A percentile compares a stretch with the other conserved stretches of the same genome.
These are phyloP conservation scores for Sphagnurus paluster DNA, from an alignment of 1,284 basidiomycete genomes.

Conservation along the genomic window DNA sequence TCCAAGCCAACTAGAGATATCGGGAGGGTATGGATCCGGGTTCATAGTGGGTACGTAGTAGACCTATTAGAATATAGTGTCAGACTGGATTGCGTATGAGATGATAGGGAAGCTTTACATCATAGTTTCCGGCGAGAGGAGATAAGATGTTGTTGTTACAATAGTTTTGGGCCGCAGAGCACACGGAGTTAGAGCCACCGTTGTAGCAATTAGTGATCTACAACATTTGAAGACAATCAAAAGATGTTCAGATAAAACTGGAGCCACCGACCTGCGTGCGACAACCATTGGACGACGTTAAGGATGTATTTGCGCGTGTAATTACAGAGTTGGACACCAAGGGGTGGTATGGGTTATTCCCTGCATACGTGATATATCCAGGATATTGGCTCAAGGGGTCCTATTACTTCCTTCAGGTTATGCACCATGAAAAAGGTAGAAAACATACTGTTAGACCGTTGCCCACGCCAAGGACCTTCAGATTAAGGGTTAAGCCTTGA, in stretches of 20 bases:
- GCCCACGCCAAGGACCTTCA: conserved; percentile 62
- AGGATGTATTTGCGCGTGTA: conserved; percentile 42
- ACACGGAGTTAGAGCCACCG: conserved; percentile 44
- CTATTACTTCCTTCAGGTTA: conserved; percentile 26
- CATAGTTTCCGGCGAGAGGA: conserved; percentile 47
- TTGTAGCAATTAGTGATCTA: conserved; percentile 55
- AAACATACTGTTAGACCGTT: conserved; percentile 58
- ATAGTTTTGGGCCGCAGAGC: conserved; percentile 52
- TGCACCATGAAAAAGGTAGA: neutral
- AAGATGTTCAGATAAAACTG: neutral
- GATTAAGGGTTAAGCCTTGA: conserved; percentile 52
- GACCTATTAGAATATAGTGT: neutral
- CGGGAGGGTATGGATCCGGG: conserved; percentile 57
- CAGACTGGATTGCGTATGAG: neutral
- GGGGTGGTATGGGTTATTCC: conserved; percentile 54
- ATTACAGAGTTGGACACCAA: conserved; percentile 44
- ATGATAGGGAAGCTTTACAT: conserved; percentile 24
- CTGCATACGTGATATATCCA: conserved; percentile 55
- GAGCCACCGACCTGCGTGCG: conserved; percentile 38
- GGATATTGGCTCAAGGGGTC: conserved; percentile 60
- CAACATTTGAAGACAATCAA: neutral
- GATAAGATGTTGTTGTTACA: conserved; percentile 57
- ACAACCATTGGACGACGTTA: conserved; percentile 48
- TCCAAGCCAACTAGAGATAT: conserved; percentile 43
- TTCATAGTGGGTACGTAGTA: conserved; percentile 22